phyloP scores from a whole-genome alignment of 495 filamentous ascomycete genomes.

The Aspergillus incahuasiensis region DNA sequence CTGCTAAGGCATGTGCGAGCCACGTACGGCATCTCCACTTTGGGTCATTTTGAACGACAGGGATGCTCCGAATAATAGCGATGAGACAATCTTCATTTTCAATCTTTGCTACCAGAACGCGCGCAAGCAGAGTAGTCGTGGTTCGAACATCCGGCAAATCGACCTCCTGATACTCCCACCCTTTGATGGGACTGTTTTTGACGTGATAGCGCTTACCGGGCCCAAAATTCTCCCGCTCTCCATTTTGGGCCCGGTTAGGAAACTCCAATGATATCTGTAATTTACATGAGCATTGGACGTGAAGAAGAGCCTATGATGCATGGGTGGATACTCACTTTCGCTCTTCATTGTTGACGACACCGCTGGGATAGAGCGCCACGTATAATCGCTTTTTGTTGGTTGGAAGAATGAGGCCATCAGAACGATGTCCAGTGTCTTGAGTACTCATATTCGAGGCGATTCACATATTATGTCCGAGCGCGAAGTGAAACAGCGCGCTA shows the following conservation, averaged over 20 bases:
- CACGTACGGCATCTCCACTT: not conserved
- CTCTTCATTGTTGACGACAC: not conserved
- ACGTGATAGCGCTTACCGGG: not conserved
- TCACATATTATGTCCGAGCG: not conserved
- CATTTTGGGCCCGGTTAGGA: not conserved
- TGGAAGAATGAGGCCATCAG: too few species aligned
- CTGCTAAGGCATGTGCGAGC: conserved; percentile 14
- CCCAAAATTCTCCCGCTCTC: not conserved
- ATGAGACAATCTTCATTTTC: not conserved
- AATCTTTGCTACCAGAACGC: not conserved
- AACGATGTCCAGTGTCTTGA: not conserved
- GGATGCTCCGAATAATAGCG: not conserved
- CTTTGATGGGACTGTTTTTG: not conserved
- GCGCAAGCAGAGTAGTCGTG: not conserved
- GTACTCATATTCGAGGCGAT: not conserved
- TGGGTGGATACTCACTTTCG: not conserved
- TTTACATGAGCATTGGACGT: not conserved
- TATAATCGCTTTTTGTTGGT: not conserved
- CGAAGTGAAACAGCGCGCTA: not conserved
- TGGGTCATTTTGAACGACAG: not conserved
- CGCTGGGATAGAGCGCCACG: not conserved
- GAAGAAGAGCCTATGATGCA: not conserved
- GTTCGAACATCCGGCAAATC: not conserved
- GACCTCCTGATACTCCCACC: not conserved
- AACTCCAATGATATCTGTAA: not conserved